Conservation (phyloP, 257 asterid genomes). For the Linderniella brevidens region DNA sequence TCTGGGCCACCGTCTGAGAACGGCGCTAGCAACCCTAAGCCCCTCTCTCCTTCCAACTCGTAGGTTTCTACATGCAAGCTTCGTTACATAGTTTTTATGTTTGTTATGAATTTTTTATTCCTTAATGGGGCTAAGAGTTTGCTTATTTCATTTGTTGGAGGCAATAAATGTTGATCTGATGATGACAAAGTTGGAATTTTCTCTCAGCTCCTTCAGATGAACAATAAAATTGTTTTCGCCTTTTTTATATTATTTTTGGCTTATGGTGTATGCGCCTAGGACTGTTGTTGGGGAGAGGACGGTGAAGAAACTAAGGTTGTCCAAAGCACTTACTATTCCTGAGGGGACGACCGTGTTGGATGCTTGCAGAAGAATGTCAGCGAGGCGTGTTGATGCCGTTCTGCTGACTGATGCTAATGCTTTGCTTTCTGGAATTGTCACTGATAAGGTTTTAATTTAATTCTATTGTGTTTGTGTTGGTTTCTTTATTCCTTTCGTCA, state of each 20-base stretch:
- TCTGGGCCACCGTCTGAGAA: slow-evolving; percentile 29
- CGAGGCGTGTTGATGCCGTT: slow-evolving; percentile 81
- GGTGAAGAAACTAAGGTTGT: slow-evolving; percentile 78
- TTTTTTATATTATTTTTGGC: background rate
- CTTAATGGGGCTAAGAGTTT: slow-evolving; percentile 1
- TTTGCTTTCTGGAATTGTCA: slow-evolving; percentile 88
- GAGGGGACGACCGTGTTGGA: slow-evolving; percentile 89
- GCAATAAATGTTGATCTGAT: too few species aligned
- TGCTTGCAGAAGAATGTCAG: slow-evolving; percentile 92
- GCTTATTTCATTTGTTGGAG: background rate
- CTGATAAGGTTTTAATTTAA: slow-evolving; percentile 51
- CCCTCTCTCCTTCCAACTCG: slow-evolving; percentile 43
- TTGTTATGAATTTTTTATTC: background rate
- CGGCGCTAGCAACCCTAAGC: slow-evolving; percentile 26
- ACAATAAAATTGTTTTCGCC: too few species aligned
- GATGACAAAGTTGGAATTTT: too few species aligned
- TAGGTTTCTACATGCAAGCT: slow-evolving; percentile 12
- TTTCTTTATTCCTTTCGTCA: background rate
- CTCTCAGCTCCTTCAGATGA: too few species aligned
- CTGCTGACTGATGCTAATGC: slow-evolving; percentile 85
- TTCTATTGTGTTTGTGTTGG: slow-evolving; percentile 6
- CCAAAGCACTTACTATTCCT: slow-evolving; percentile 89
- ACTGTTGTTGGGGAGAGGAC: slow-evolving; percentile 78
- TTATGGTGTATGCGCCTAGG: slow-evolving; percentile 3
- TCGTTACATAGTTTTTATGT: background rate